phyloP scores from a whole-genome alignment of 2,329 filamentous ascomycete genomes.

The Fusarium solani-melongenae region DNA sequence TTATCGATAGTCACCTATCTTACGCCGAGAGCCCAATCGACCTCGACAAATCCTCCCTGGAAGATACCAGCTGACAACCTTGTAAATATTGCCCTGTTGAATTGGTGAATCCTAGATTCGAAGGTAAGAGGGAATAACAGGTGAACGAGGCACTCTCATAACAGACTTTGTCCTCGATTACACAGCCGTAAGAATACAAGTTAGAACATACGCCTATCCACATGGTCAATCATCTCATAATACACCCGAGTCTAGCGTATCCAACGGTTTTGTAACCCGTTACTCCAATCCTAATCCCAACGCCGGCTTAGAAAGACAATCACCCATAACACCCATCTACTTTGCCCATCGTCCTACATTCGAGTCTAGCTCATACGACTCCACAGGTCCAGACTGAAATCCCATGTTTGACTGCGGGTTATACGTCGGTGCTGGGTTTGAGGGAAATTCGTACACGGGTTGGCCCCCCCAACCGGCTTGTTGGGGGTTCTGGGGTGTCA shows the following conservation, averaged over 20 bases:
- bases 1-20: neutral
- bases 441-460: slow-evolving; percentile 27
- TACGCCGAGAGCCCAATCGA: neutral
- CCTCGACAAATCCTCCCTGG: neutral
- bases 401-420: slow-evolving; percentile 33
- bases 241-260: neutral
- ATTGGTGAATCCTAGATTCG: fast-evolving
- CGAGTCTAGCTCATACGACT: slow-evolving; percentile 47
- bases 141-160: neutral
- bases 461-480: slow-evolving; percentile 19
- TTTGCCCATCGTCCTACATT: slow-evolving; percentile 24
- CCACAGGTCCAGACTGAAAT: slow-evolving; percentile 52
- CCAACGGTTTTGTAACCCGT: neutral
- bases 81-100: neutral
- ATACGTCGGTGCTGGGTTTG: slow-evolving; percentile 21
- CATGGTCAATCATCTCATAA: neutral
- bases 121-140: neutral
- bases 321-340: neutral
- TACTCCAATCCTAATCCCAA: slow-evolving; percentile 5
- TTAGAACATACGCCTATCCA: neutral
- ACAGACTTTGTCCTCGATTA: neutral
- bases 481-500: slow-evolving; percentile 31
- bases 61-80: neutral
- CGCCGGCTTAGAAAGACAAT: slow-evolving; percentile 20
- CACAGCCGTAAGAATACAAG: neutral